These are phyloP conservation scores for Zygoascus hellenicus DNA, from an alignment of 1,139 yeast genomes.

Conservation along the genomic window DNA sequence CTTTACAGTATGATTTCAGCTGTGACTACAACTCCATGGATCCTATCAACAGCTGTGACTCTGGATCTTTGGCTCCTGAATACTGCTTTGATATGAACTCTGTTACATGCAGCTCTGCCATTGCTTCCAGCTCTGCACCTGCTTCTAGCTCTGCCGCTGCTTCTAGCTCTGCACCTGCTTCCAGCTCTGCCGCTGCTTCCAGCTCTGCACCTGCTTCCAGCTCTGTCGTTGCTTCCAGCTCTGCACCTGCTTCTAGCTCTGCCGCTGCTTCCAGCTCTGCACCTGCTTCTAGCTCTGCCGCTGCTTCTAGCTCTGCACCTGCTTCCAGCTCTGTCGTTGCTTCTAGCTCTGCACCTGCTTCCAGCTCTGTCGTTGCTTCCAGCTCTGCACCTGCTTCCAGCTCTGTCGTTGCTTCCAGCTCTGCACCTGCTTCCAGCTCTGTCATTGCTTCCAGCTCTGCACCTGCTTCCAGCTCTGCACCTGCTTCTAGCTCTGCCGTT, in stretches of 20 bases:
- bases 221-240: constrained; percentile 3
- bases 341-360: not conserved
- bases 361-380: constrained; percentile 4
- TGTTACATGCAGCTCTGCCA: constrained; percentile 1
- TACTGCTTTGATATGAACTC: constrained; percentile 1
- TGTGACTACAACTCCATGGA: constrained; percentile 2
- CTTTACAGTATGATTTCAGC: constrained; percentile 4
- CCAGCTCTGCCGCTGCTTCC: constrained; percentile 5
- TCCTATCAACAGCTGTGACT: constrained; percentile 6
- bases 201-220: constrained; percentile 8
- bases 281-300: constrained; percentile 2
- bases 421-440: not conserved
- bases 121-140: constrained; percentile 4
- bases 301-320: not conserved
- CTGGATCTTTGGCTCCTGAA: constrained; percentile 2
- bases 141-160: constrained; percentile 9
- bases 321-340: constrained; percentile 5
- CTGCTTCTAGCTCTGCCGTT: constrained; percentile 6
- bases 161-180: not conserved
- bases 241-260: constrained; percentile 6
- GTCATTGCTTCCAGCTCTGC: constrained; percentile 8
- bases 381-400: constrained; percentile 5
- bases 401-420: not conserved
- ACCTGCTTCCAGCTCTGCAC: constrained; percentile 8
- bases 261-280: constrained; percentile 8